phyloP scores from a whole-genome alignment of 2,329 filamentous ascomycete species.

The Botrytis hyacinthi region DNA sequence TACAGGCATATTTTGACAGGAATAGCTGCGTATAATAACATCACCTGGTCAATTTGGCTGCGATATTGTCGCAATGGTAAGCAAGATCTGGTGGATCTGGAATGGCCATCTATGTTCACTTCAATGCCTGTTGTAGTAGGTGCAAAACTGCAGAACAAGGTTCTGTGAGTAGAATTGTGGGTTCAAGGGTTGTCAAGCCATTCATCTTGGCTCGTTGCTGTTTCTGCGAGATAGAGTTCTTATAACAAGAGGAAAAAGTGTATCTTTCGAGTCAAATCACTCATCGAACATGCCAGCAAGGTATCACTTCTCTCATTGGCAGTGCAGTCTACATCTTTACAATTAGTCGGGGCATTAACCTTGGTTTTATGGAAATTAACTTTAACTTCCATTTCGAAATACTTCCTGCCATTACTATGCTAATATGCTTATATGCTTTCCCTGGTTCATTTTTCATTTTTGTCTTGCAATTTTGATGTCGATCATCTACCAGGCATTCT shows the following conservation, averaged over 20 bases:
- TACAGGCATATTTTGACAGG: slow-evolving; percentile 3
- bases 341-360: too few relatives aligned
- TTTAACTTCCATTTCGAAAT: too few relatives aligned
- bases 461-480: too few relatives aligned
- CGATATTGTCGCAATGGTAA: background rate
- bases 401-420: too few relatives aligned
- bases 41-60: background rate
- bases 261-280: background rate
- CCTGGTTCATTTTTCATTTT: too few relatives aligned
- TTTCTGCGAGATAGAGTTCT: too few relatives aligned
- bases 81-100: slow-evolving; percentile 6
- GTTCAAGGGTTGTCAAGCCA: too few relatives aligned
- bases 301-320: background rate
- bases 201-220: too few relatives aligned
- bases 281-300: background rate
- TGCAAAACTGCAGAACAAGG: background rate
- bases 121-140: background rate
- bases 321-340: too few relatives aligned
- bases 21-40: background rate
- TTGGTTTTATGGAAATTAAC: too few relatives aligned
- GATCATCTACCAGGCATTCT: too few relatives aligned
- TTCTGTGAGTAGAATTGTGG: background rate
- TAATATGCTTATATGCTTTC: too few relatives aligned
- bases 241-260: background rate
- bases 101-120: slow-evolving; percentile 3